Percentiles rank a stretch among this genome's conserved stretches.
These are phyloP conservation scores for Sonneratia caseolaris DNA, from an alignment of 345 rosid genomes.

Conservation along the genomic window DNA sequence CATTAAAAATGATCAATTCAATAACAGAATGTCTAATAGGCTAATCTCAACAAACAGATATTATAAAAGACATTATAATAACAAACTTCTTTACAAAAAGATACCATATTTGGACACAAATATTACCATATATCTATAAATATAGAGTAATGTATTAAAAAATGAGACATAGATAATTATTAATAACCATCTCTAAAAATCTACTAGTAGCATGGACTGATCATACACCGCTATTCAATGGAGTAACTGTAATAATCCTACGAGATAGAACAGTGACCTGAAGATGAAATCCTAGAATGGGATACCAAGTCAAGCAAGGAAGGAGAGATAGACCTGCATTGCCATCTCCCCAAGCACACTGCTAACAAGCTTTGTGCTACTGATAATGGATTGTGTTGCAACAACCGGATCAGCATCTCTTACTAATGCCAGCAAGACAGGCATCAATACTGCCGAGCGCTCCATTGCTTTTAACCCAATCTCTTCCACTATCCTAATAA, in stretches of 20 bases:
- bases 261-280: not conserved
- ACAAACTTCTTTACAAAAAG: not conserved
- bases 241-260: not conserved
- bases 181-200: not conserved
- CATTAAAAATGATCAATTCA: not conserved
- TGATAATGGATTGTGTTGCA: constrained; percentile 54
- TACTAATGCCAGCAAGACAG: constrained; percentile 47
- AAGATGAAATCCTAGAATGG: not conserved
- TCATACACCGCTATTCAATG: not conserved
- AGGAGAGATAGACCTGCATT: constrained; percentile 44
- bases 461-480: constrained; percentile 60
- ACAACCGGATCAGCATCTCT: constrained; percentile 53
- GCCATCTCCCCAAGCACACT: constrained; percentile 63
- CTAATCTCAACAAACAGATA: not conserved
- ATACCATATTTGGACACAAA: not conserved
- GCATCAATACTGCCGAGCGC: constrained; percentile 39
- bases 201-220: not conserved
- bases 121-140: too few relatives aligned
- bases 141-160: too few relatives aligned
- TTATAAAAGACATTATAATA: not conserved
- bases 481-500: constrained; percentile 74
- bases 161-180: too few relatives aligned
- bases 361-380: constrained; percentile 54
- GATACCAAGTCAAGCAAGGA: not conserved
- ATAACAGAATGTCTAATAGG: not conserved